These are phyloP conservation scores for Xylaria sp. DNA, from an alignment of 2,329 filamentous ascomycete species.

Conservation along the genomic window DNA sequence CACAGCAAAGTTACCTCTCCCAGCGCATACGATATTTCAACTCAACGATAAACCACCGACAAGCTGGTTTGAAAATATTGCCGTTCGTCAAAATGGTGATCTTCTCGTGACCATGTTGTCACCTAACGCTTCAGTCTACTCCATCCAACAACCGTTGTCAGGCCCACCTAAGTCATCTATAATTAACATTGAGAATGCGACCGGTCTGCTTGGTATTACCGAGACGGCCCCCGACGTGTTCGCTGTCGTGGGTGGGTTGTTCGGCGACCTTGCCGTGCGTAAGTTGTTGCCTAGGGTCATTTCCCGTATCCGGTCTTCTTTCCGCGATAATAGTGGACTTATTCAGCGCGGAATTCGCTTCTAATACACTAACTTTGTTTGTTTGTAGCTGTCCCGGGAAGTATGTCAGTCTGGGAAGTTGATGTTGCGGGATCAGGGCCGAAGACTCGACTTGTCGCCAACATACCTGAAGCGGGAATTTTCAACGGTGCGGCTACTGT, in stretches of 20 bases:
- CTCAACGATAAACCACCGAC: slow-evolving; percentile 6
- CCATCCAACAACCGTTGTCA: slow-evolving; percentile 29
- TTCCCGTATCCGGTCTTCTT: background rate
- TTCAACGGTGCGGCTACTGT: slow-evolving; percentile 24
- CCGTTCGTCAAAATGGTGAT: slow-evolving; percentile 32
- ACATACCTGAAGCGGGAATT: slow-evolving; percentile 25
- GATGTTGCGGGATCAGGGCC: slow-evolving; percentile 19
- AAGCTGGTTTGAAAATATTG: slow-evolving; percentile 34
- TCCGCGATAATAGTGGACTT: background rate
- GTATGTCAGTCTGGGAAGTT: slow-evolving; percentile 30
- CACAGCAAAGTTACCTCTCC: slow-evolving; percentile 28
- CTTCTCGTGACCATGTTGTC: slow-evolving; percentile 34
- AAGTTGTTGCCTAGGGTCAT: background rate
- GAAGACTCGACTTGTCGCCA: slow-evolving; percentile 20
- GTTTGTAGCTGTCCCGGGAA: slow-evolving; percentile 18
- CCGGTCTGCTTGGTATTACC: slow-evolving; percentile 26
- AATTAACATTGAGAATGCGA: slow-evolving; percentile 23
- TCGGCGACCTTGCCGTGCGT: slow-evolving; percentile 22
- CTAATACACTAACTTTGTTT: slow-evolving; percentile 3
- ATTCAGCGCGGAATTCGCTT: background rate
- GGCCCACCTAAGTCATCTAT: slow-evolving; percentile 23
- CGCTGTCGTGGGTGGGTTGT: slow-evolving; percentile 18
- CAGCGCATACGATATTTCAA: slow-evolving; percentile 27
- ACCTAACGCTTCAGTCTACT: slow-evolving; percentile 26
- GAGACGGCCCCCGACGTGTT: slow-evolving; percentile 34